Evolutionary conservation across 352 stramenopile species (phyloP), one percentile per base, ranked within the genome.

Genomic region (Pythium phragmiticola): DNA sequence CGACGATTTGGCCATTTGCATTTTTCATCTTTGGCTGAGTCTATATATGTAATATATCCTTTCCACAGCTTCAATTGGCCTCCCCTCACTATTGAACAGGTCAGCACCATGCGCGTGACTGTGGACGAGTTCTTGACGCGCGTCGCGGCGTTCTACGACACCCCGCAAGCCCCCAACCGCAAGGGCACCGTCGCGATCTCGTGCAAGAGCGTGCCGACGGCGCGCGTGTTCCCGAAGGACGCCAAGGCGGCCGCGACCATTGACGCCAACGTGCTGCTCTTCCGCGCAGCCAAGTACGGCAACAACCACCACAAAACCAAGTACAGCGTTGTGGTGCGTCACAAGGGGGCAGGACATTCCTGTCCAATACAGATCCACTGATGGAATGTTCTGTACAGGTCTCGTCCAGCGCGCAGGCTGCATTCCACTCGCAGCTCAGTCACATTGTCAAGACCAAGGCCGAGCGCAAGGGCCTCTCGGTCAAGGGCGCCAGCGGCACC

Each of bases 281-380:
- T 92, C 57, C 85, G 83, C 52, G 82, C 74, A 12, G 80, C 69
- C 55, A 87, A 91, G 46, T 92, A 92, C 60, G 85, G 85, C 63
- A 94, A 94, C 75, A 94, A 94, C 69, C 87, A 87, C 70, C 83
- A 92, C 78, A 94, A 94, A 80, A 80, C 76, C 66, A 94, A 94
- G 71, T 86, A 83, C 70, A 91, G 83, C 67, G 85, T 85, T 9
- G 73, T 82, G 67, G 85, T 91, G 70, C 36, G 70, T 49, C 4
- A 33, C 17, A 9, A 3, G 4, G 7, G 16, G 2, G 39, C 13
- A 46, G 39, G 13, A 7, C 6, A n/a, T 33, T 16, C 13, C 9
- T 34, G 7, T 52, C 19, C 7, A 49, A 23, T 68, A 28, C 16
- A 61, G 17, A 37, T 2, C 12, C 21, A 53, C 21, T 39, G n/a